Base-by-base conservation (phyloP, 352 stramenopile species). In the Globisporangium nodosum region DNA sequence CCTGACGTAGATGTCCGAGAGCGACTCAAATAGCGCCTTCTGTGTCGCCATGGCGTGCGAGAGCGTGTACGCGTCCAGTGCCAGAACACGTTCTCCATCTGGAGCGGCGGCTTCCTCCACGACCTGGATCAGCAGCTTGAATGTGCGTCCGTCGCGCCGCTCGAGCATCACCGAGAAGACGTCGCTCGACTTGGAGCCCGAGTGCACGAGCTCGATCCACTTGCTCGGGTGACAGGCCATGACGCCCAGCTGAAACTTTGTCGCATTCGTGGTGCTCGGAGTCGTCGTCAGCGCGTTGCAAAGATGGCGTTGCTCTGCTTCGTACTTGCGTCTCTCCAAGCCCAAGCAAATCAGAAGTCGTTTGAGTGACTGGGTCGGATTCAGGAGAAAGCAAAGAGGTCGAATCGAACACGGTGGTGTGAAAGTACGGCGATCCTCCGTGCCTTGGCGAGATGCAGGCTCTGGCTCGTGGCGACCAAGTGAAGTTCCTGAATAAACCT, bases 31-130 rank as follows among this genome's bases (percentile, higher is more conserved):
- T 3, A 94, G 63, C 43, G 76, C 83, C 42, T 92, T 79, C 50
- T 92, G 78, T 4, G 85, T 92, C 9, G 81, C 83, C 56, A 92
- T 59, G 12, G 83, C 85, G 35, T 90, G 76, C 2, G 74, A 68
- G 24, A 94, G 39, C 35, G 69, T 72, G 62, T 86, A 94, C 18
- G 70, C 75, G 24, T 86, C 77, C 0, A 94, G 65, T 3, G 74
- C 81, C n/a, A 94, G 59, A 55, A 92, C 20, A 83, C 85, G 59
- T 92, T 90, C 46, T 94, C 84, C 55, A 94, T 92, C 70, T 90
- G 85, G 53, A 94, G 59, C 63, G 5, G 68, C 73, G 0, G 65
- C 51, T 11, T 80, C 61, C 42, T 85, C 74, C 3, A 78, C 48
- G 3, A 92, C 69, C 13, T 85, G 80, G 37, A 94, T 56, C 18